Conservation (phyloP, 83 land plant species). For the Larix sibirica region DNA sequence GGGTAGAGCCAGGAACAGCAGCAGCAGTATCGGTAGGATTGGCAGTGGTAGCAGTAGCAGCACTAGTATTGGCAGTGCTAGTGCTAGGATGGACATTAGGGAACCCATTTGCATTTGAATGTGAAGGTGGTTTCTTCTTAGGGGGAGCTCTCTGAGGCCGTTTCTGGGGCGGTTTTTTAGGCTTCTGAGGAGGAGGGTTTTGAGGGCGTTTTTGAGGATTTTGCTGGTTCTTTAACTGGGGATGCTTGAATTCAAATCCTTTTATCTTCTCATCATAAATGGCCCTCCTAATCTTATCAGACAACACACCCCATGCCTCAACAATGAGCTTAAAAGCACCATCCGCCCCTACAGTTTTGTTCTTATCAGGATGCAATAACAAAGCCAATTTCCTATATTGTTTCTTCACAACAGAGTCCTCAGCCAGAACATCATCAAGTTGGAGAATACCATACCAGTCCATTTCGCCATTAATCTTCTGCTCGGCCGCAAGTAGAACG, state of each 20-base stretch:
- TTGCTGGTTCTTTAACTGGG: no score
- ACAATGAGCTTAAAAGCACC: constrained; percentile 79
- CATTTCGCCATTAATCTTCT: constrained; percentile 39
- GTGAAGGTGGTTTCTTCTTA: not conserved
- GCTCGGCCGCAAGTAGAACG: constrained; percentile 54
- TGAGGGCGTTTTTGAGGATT: not conserved
- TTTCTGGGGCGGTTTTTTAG: constrained; percentile 16
- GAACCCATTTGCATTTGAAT: constrained; percentile 7
- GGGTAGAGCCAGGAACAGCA: not conserved
- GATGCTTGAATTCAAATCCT: not conserved
- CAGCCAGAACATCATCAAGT: constrained; percentile 40
- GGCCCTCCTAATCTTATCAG: constrained; percentile 46
- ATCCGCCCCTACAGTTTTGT: constrained; percentile 74
- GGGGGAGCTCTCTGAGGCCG: not conserved
- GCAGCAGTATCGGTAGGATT: not conserved
- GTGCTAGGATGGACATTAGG: not conserved
- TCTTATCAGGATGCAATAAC: constrained; percentile 77
- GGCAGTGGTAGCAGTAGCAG: constrained; percentile 9
- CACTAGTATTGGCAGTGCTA: not conserved
- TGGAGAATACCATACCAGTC: constrained; percentile 68
- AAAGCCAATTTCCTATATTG: constrained; percentile 81
- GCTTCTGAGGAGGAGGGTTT: not conserved
- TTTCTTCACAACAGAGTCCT: constrained; percentile 57
- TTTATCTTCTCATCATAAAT: not conserved
- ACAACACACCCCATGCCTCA: constrained; percentile 72